Evolutionary conservation across 2,329 filamentous ascomycete species (phyloP), one percentile per base, ranked within the genome.

Genomic region (Alternaria gansuensis): DNA sequence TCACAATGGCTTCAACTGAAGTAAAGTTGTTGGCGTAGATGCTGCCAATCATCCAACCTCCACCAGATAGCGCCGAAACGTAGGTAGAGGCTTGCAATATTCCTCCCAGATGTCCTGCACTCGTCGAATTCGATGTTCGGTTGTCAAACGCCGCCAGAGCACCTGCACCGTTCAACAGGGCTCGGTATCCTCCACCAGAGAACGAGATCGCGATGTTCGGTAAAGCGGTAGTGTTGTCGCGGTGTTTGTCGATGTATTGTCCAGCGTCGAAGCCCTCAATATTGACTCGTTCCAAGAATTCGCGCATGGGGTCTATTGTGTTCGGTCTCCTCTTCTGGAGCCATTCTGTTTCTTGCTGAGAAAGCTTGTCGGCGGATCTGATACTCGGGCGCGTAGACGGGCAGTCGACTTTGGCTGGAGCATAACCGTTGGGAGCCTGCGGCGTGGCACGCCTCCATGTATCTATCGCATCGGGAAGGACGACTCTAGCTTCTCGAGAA

Each of bases 131-230:
- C 0, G 82, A 75, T 0, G 90, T 93, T 21, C 93, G 86, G 67
- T 79, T 85, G 75, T 97, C 93, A 65, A 92, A 93, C 0, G 92
- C 93, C 29, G 90, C 86, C 14, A 96, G 69, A 41, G 89, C 89
- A 60, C 93, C 93, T 14, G 89, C 93, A 36, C 91, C 92, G 72
- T 90, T 94, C 81, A 93, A 82, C 80, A 96, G 82, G n/a, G 93
- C 92, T 56, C 93, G 84, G 75, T 95, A 96, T 34, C 93, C 93
- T 73, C 93, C 93, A 11, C 92, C 92, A 0, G 91, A 95, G 43
- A 90, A 82, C 10, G 92, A 91, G 62, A 96, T 85, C 14, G 83
- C 92, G 61, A 96, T 88, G 66, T 88, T 90, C 0, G 88, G 88
- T 26, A 89, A 69, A 1, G 82, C 80, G 14, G 83, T 82, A 0